Conservation (phyloP, 257 asterid genomes). For the Jacaranda copaia region DNA sequence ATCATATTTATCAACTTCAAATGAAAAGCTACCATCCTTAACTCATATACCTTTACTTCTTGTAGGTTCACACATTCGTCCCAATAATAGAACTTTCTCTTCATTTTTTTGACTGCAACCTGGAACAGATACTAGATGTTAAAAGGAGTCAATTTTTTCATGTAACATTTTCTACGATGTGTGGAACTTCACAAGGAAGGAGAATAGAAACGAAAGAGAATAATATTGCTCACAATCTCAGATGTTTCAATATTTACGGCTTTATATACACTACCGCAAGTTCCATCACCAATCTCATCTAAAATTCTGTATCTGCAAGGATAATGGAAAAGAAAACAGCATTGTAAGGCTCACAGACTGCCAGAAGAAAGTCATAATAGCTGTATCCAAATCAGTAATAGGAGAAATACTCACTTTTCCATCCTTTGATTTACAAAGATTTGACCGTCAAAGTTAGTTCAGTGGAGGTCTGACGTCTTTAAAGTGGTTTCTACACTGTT, state of each 20-base stretch:
- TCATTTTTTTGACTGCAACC: constrained; percentile 98
- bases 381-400: not conserved
- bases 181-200: constrained; percentile 26
- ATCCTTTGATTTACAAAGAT: constrained; percentile 55
- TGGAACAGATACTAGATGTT: constrained; percentile 42
- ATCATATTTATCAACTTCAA: constrained; percentile 32
- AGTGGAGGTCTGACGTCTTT: constrained; percentile 69
- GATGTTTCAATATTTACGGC: constrained; percentile 77
- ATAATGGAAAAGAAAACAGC: constrained; percentile 35
- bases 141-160: constrained; percentile 27
- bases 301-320: constrained; percentile 74
- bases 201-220: constrained; percentile 18
- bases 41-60: constrained; percentile 79
- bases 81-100: constrained; percentile 88
- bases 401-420: constrained; percentile 68
- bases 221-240: constrained; percentile 72
- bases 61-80: constrained; percentile 85
- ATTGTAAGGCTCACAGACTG: constrained; percentile 25
- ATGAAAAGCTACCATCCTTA: constrained; percentile 18
- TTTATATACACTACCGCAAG: constrained; percentile 90
- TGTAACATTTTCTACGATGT: not conserved
- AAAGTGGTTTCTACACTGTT: constrained; percentile 67
- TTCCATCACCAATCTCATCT: constrained; percentile 93
- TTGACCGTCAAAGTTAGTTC: constrained; percentile 41
- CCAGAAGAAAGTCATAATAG: constrained; percentile 23